These are phyloP conservation scores for Alternaria hordeiaustralica DNA, from an alignment of 2,329 filamentous ascomycete species.

Conservation along the genomic window DNA sequence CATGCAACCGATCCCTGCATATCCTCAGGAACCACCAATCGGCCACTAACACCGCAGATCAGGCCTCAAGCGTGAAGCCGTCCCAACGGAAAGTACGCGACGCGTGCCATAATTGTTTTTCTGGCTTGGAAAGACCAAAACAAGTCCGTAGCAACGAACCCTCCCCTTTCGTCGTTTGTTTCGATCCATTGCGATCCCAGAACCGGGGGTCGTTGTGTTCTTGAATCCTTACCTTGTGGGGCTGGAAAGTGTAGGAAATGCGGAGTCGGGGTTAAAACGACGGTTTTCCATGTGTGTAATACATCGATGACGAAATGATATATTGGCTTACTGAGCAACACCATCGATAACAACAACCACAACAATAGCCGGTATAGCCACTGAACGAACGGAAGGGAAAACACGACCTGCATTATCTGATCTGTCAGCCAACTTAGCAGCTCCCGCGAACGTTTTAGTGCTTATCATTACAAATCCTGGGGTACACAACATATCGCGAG, in stretches of 20 bases:
- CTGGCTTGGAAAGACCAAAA: neutral
- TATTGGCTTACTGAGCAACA: neutral
- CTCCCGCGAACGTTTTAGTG: neutral
- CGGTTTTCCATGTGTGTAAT: neutral
- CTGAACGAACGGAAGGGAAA: neutral
- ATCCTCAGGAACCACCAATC: neutral
- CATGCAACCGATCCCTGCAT: neutral
- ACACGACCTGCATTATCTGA: neutral
- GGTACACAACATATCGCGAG: neutral
- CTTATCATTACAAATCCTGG: neutral
- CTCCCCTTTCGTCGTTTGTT: neutral
- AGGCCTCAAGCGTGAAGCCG: neutral
- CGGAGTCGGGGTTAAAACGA: neutral
- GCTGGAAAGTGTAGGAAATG: neutral
- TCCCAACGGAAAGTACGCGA: neutral
- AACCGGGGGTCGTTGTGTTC: neutral
- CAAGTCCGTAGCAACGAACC: neutral
- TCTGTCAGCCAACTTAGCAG: neutral
- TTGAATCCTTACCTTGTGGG: neutral
- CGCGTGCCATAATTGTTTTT: slow-evolving; percentile 1
- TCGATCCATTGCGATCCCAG: neutral
- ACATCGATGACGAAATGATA: neutral
- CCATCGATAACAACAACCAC: neutral
- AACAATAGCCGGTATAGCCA: neutral
- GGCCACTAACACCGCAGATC: neutral